Conservation (phyloP, 1,139 yeast genomes). For the Petasospora rhodanensis region DNA sequence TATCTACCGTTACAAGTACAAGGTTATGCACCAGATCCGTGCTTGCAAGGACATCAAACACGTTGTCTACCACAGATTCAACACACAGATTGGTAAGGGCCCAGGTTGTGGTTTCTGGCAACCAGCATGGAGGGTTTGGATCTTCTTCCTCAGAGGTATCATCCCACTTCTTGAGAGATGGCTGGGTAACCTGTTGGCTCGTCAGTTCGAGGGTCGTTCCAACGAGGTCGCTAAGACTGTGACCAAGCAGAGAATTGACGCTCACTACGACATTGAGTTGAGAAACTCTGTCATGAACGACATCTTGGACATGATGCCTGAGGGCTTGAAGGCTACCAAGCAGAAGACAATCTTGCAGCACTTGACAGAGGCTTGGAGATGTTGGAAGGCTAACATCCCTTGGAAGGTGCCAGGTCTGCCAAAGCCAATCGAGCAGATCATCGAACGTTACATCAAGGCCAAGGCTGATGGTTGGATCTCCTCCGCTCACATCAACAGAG, state of each 20-base stretch:
- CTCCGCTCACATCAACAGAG: constrained; percentile 89
- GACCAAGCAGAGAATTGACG: constrained; percentile 92
- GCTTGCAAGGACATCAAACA: constrained; percentile 95
- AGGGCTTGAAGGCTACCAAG: constrained; percentile 83
- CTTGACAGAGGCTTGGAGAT: constrained; percentile 97
- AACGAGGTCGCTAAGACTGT: constrained; percentile 92
- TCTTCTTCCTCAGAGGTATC: constrained; percentile 87
- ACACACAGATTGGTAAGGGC: constrained; percentile 82
- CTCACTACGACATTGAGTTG: constrained; percentile 88
- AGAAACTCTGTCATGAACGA: constrained; percentile 96
- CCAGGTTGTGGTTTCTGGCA: constrained; percentile 99
- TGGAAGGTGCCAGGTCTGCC: constrained; percentile 99
- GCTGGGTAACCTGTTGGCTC: constrained; percentile 84
- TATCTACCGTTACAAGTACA: constrained; percentile 91
- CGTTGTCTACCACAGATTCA: constrained; percentile 79
- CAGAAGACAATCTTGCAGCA: constrained; percentile 89
- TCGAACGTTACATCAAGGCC: constrained; percentile 85
- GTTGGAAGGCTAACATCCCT: constrained; percentile 98
- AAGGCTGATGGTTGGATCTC: constrained; percentile 97
- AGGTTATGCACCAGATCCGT: constrained; percentile 96
- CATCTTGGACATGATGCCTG: constrained; percentile 95
- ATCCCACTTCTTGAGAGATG: constrained; percentile 91
- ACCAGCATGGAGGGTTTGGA: constrained; percentile 98
- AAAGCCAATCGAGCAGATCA: constrained; percentile 79
- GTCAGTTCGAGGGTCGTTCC: constrained; percentile 95